Base-by-base conservation (phyloP, 140 eudicot species). In the Oenanthe javanica region DNA sequence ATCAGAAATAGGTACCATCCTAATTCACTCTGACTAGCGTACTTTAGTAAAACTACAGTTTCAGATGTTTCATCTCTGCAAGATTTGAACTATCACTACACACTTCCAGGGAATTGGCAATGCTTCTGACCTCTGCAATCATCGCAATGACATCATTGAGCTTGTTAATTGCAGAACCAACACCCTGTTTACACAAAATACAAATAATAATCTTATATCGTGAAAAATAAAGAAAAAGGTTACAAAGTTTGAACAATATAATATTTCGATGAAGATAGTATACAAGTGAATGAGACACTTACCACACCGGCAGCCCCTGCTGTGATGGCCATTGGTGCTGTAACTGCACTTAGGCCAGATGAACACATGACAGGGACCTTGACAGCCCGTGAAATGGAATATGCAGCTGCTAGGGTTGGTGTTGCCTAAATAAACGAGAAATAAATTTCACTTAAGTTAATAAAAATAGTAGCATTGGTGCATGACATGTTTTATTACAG, bases 221-320 rank as follows among this genome's bases (percentile, higher is more conserved):
- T n/a, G 40, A 11, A 12, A 40, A 15, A 10, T 15, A 45, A 45
- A 15, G 12, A 25, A 46, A 31, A 48, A 48, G 8, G 3, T 75
- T 14, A 23, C 6, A 10, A n/a, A 23, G 8, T n/a, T n/a, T 5
- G 1, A 74, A 74, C 57, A 46, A 19, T 0, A 0, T 36, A 72
- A 72, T 1, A 14, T 71, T 72, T 72, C 14, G 0, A 2, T 9
- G 19, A 14, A 74, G 47, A 0, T 48, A 47, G 36, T 15, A 31
- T 31, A 46, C n/a, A 9, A 78, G 14, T 55, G 42, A 12, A 16
- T 42, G 14, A 45, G 80, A 69, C 57, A n/a, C 87, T 25, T 85
- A 94, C 98, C 87, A 94, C 97, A 63, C 98, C 98, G 21, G 98
- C 88, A 70, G 98, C 98, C 25, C 98, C 98, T 0, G 97, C 97